These are phyloP conservation scores for Kwoniella sp. DNA, from an alignment of 768 basidiomycete species.

Conservation along the genomic window DNA sequence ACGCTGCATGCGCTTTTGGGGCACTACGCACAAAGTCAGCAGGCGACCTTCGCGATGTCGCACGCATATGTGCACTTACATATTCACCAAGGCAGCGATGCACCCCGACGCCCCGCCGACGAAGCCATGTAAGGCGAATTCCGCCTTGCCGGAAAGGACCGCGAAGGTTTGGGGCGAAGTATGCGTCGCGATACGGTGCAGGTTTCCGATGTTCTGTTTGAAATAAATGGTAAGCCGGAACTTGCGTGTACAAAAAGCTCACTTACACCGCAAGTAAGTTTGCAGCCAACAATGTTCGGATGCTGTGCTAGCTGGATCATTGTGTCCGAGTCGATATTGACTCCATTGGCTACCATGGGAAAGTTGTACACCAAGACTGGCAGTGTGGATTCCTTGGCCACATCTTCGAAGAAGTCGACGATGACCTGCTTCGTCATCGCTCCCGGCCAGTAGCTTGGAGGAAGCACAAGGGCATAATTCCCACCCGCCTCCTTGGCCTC, in stretches of 20 bases:
- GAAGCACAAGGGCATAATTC: slow-evolving; percentile 65
- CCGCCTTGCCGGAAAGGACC: slow-evolving; percentile 24
- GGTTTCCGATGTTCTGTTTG: slow-evolving; percentile 11
- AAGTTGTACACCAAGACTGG: slow-evolving; percentile 81
- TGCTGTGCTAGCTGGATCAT: slow-evolving; percentile 68
- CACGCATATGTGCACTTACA: slow-evolving; percentile 3
- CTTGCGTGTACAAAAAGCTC: not conserved
- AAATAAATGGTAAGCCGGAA: not conserved
- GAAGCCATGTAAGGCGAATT: slow-evolving; percentile 27
- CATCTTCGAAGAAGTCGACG: slow-evolving; percentile 57
- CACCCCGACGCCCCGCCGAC: slow-evolving; percentile 20
- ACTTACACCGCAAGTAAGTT: slow-evolving; percentile 28
- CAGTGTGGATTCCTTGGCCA: slow-evolving; percentile 66
- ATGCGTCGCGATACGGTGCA: slow-evolving; percentile 24
- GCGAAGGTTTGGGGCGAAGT: slow-evolving; percentile 18
- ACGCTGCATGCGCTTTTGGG: slow-evolving; percentile 34
- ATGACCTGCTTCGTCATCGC: slow-evolving; percentile 59
- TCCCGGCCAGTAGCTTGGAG: slow-evolving; percentile 59
- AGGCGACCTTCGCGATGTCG: not conserved
- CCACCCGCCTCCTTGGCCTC: slow-evolving; percentile 78
- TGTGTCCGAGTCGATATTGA: slow-evolving; percentile 76
- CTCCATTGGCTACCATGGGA: slow-evolving; percentile 65
- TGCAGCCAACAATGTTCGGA: slow-evolving; percentile 77
- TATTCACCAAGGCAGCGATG: slow-evolving; percentile 27
- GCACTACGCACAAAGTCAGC: slow-evolving; percentile 8